Conservation (phyloP, 2,329 filamentous ascomycete genomes). For the Fusarium sp. region DNA sequence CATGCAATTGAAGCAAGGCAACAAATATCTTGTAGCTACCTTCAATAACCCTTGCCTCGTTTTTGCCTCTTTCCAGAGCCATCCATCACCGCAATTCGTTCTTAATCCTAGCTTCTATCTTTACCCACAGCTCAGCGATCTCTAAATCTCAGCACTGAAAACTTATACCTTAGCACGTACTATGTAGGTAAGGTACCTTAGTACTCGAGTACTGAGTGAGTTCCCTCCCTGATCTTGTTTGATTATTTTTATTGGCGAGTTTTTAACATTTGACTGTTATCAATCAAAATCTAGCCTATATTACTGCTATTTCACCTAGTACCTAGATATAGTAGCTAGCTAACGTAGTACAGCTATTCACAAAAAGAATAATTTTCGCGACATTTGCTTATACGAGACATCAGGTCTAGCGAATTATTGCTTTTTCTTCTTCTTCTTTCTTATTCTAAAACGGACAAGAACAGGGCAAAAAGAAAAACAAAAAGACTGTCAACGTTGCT, state of each 20-base stretch:
- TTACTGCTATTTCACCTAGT: background rate
- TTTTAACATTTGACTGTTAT: background rate
- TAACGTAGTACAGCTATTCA: background rate
- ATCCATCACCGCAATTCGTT: background rate
- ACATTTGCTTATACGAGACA: background rate
- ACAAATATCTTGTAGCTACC: background rate
- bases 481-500: slow-evolving; percentile 9
- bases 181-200: no score
- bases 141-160: no score
- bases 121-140: background rate
- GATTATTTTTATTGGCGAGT: no score
- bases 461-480: background rate
- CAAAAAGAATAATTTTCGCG: background rate
- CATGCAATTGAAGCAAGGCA: background rate
- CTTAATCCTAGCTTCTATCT: background rate
- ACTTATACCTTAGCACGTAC: no score
- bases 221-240: background rate
- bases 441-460: background rate
- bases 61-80: background rate
- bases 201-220: background rate
- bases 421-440: slow-evolving; percentile 41
- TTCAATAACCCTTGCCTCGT: background rate
- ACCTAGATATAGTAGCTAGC: background rate
- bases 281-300: background rate
- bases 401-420: slow-evolving; percentile 4